Evolutionary conservation across 2,329 filamentous ascomycete species (phyloP), one percentile per base, ranked within the genome.

Genomic region (Botrytis fabae): DNA sequence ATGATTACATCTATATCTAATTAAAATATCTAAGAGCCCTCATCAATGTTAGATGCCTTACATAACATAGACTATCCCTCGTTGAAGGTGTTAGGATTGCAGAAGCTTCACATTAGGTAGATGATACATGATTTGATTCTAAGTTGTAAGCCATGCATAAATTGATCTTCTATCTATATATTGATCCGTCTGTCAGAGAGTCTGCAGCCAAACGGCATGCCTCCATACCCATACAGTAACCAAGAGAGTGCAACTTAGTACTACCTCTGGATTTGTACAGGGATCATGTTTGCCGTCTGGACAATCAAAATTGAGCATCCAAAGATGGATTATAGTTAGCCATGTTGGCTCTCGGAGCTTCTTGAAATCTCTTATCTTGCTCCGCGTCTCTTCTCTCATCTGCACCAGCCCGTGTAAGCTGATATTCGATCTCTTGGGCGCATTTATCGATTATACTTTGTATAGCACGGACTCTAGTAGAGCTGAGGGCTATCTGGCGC

Each of bases 211-310:
- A 57, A n/a, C 2, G 7, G 14, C n/a, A 16, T 28, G 51, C 6
- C n/a, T 14, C 6, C 3, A 54, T 18, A 18, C 14, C 51, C 51
- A 57, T 28, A 25, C 25, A 54, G 10, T 16, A 16, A n/a, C n/a
- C 51, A 28, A 54, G 25, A 54, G 48, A 18, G n/a, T 57, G 6
- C 14, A 57, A 57, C 14, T 6, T 18, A 8, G 3, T 28, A 14
- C 51, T 57, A 57, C n/a, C 51, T 4, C n/a, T 57, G 5, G 2
- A 8, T 8, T n/a, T 14, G 14, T 57, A 28, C n/a, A 1, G n/a
- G 6, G 16, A n/a, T 9, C 3, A 14, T 8, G 22, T 1, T n/a
- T 8, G n/a, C 35, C 2, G 7, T 14, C 5, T 16, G 3, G 38
- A 8, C 35, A 40, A 9, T 68, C 18, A 68, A 22, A 28, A 54